Conservation (phyloP, 208 protist species). For the Lotmaria passim region DNA sequence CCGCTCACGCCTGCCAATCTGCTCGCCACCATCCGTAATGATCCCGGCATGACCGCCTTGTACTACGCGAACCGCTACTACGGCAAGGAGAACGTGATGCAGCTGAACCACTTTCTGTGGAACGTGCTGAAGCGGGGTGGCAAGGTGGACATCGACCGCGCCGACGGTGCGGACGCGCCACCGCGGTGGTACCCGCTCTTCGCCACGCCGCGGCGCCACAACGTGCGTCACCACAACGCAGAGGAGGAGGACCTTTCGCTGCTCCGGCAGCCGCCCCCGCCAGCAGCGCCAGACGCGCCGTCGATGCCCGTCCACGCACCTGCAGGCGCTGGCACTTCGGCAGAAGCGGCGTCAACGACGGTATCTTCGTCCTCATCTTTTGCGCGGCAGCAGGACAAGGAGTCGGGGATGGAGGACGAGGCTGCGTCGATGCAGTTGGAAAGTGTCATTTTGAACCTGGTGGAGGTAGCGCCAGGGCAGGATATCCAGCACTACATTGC, state of each 20-base stretch:
- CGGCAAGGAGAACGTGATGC: slow-evolving; percentile 56
- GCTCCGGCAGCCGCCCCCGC: slow-evolving; percentile 28
- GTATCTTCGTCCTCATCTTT: neutral
- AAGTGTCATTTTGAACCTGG: slow-evolving; percentile 46
- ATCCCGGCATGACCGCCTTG: slow-evolving; percentile 78
- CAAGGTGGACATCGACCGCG: slow-evolving; percentile 77
- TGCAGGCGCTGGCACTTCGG: no score
- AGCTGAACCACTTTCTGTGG: slow-evolving; percentile 81
- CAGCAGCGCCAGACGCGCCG: neutral
- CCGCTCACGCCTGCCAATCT: slow-evolving; percentile 51
- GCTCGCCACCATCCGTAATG: slow-evolving; percentile 74
- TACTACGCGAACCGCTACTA: slow-evolving; percentile 93
- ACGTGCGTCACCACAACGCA: slow-evolving; percentile 58
- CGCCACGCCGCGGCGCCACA: slow-evolving; percentile 50
- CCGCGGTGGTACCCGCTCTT: slow-evolving; percentile 83
- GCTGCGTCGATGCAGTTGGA: slow-evolving; percentile 41
- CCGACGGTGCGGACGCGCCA: slow-evolving; percentile 53
- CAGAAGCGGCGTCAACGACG: neutral
- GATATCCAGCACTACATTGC: slow-evolving; percentile 82
- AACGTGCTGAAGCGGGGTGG: slow-evolving; percentile 76
- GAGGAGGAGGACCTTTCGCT: slow-evolving; percentile 84
- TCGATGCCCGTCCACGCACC: slow-evolving; percentile 11
- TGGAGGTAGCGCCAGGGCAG: slow-evolving; percentile 53
- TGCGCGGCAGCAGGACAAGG: no score
- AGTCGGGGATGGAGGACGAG: slow-evolving; percentile 6